Conservation (phyloP, 352 stramenopile genomes). For the Phytopythium chamaehyphon region DNA sequence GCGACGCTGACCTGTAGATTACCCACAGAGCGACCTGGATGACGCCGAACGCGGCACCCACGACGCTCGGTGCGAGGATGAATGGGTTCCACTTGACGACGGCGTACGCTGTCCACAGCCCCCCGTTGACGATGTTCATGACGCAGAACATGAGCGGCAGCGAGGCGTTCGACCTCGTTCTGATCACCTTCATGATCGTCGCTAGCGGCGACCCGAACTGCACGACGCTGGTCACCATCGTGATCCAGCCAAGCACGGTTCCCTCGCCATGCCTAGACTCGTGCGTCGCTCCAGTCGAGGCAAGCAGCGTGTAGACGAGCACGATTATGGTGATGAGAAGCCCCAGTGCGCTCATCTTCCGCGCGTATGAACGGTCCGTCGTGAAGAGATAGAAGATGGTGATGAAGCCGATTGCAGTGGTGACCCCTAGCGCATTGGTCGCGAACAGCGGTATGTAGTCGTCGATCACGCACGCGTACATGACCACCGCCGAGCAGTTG, state of each 20-base stretch:
- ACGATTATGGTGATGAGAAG: constrained; percentile 21
- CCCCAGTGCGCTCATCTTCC: constrained; percentile 14
- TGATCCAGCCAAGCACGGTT: constrained; percentile 36
- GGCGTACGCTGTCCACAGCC: constrained; percentile 42
- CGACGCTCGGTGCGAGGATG: constrained; percentile 33
- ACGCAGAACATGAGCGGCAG: constrained; percentile 42
- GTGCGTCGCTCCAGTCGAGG: constrained; percentile 15
- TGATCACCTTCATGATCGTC: constrained; percentile 36
- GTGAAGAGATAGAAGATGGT: constrained; percentile 31
- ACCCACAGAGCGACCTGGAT: constrained; percentile 41
- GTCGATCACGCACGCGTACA: constrained; percentile 27
- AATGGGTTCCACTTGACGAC: constrained; percentile 33
- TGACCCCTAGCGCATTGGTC: constrained; percentile 22
- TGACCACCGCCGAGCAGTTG: constrained; percentile 17
- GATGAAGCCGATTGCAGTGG: constrained; percentile 31
- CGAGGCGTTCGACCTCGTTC: constrained; percentile 37
- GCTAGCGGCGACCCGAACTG: constrained; percentile 43
- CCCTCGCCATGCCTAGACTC: constrained; percentile 26
- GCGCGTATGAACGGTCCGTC: constrained; percentile 18
- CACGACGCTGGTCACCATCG: constrained; percentile 25
- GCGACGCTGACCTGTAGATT: constrained; percentile 16
- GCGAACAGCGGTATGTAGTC: constrained; percentile 30
- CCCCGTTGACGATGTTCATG: constrained; percentile 40
- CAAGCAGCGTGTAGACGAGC: constrained; percentile 22
- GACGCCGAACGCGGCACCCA: constrained; percentile 34